Conservation (phyloP, 192 early-diverging fungal species). For the Borealophlyctis nickersoniae region DNA sequence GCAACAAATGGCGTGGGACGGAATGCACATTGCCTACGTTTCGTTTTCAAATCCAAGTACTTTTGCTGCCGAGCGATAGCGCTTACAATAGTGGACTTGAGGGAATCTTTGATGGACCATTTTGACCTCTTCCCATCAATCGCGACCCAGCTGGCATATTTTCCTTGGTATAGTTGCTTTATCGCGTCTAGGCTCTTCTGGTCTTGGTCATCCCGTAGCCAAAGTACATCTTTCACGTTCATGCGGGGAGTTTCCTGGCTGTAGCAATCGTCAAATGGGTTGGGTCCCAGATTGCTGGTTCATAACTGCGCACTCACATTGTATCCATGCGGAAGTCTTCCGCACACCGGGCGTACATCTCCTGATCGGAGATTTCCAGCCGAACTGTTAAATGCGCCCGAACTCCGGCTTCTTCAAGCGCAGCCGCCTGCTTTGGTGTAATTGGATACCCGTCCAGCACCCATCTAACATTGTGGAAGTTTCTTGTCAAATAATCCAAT, state of each 20-base stretch:
- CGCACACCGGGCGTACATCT: conserved; percentile 15
- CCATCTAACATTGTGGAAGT: conserved; percentile 34
- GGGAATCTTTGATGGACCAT: conserved; percentile 35
- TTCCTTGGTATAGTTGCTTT: conserved; percentile 28
- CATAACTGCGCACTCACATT: background rate
- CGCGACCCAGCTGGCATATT: conserved; percentile 38
- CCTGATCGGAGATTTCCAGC: conserved; percentile 27
- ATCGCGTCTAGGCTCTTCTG: conserved; percentile 8
- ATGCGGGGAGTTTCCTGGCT: conserved; percentile 17
- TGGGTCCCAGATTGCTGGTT: too few species aligned
- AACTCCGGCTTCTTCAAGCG: conserved; percentile 40
- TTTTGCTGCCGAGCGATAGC: conserved; percentile 29
- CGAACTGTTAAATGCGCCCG: conserved; percentile 44
- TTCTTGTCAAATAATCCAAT: conserved; percentile 15
- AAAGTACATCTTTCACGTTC: conserved; percentile 25
- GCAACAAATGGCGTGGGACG: conserved; percentile 2
- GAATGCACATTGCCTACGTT: conserved; percentile 18
- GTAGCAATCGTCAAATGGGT: too few species aligned
- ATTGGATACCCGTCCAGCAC: conserved; percentile 53
- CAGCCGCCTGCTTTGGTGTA: conserved; percentile 39
- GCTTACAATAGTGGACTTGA: conserved; percentile 10
- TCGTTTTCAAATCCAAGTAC: conserved; percentile 38
- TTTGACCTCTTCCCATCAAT: conserved; percentile 34
- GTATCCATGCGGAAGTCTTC: conserved; percentile 1
- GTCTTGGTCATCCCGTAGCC: conserved; percentile 23